Evolutionary conservation across 495 filamentous ascomycete genomes (phyloP), one percentile per base, ranked within the genome.

Genomic region (Penicillium goetzii): DNA sequence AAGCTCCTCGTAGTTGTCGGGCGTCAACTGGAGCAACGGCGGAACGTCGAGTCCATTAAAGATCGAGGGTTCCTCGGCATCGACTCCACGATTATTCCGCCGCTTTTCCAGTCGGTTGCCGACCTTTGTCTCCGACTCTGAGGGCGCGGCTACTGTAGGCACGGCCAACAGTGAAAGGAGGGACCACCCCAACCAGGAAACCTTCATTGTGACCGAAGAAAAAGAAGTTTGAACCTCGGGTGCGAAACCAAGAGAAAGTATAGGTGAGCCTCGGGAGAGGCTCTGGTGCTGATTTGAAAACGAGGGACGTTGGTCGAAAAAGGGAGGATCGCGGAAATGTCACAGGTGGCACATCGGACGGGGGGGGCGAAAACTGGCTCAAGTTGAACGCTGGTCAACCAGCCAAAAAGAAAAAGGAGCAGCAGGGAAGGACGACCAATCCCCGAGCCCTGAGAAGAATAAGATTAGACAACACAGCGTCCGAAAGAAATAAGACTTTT

Each of bases 1-100:
- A 6, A 81, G 75, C 58, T 84, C 78, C 17, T 86, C 80, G 45
- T 90, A 83, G 43, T 73, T 81, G 3, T 81, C 81, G 7, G 81
- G 81, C 0, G 77, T 82, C 50, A 92, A 71, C 72, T 90, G 85
- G 65, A 83, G 83, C 72, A 93, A 76, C 28, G 89, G 88, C 25
- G 93, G 92, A 14, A 97, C 92, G 62, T 84, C 81, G 40, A 91
- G 80, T 53, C 84, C 89, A 78, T 97, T 95, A 81, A 97, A 97
- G 25, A 83, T 82, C 19, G 91, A 93, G 47, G 72, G 63, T 17
- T 60, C 56, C 3, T 69, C 68, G 2, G 66, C 50, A 23, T 74
- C 69, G 26, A 69, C 45, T 56, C 64, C 61, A 34, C 67, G 41
- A 52, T 17, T 62, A 19, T 54, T 63, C 30, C 59, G 49, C 66